Conservation (phyloP, 257 asterid species). For the Scutellaria baicalensis region DNA sequence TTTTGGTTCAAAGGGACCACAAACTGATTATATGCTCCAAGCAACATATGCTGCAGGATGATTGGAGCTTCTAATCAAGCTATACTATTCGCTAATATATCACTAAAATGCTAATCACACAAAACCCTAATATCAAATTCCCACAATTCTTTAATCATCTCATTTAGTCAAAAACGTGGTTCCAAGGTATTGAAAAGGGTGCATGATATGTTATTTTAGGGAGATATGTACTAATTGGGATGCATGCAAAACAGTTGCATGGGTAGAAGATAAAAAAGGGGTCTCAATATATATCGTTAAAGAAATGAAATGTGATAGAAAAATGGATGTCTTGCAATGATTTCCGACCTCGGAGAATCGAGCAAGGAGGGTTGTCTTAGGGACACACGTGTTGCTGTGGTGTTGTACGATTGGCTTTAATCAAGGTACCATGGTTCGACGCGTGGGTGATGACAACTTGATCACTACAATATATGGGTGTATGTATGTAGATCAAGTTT, state of each 20-base stretch:
- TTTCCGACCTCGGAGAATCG: slow-evolving; percentile 13
- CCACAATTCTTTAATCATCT: background rate
- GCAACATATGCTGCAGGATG: slow-evolving; percentile 37
- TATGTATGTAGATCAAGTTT: too few relatives aligned
- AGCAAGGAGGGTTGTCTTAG: slow-evolving; percentile 15
- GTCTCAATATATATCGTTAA: background rate
- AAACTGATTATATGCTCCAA: slow-evolving; percentile 28
- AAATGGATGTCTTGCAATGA: background rate
- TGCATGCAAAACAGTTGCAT: slow-evolving; percentile 30
- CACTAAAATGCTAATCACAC: background rate
- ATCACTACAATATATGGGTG: too few relatives aligned
- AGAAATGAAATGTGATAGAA: background rate
- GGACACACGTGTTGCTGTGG: slow-evolving; percentile 45
- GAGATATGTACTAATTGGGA: slow-evolving; percentile 3
- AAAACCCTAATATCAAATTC: background rate
- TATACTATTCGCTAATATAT: slow-evolving; percentile 19
- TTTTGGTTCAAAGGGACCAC: slow-evolving; percentile 18
- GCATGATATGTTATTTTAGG: background rate
- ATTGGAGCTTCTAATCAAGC: slow-evolving; percentile 23
- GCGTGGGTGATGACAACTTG: slow-evolving; percentile 18
- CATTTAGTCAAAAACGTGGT: background rate
- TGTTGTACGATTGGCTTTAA: slow-evolving; percentile 29
- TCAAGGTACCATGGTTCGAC: slow-evolving; percentile 29
- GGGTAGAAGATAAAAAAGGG: background rate
- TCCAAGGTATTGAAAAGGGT: background rate